Evolutionary conservation across 139 green algal species (phyloP), one percentile per base, ranked within the genome.

Genomic region (Picochlorum sp.): DNA sequence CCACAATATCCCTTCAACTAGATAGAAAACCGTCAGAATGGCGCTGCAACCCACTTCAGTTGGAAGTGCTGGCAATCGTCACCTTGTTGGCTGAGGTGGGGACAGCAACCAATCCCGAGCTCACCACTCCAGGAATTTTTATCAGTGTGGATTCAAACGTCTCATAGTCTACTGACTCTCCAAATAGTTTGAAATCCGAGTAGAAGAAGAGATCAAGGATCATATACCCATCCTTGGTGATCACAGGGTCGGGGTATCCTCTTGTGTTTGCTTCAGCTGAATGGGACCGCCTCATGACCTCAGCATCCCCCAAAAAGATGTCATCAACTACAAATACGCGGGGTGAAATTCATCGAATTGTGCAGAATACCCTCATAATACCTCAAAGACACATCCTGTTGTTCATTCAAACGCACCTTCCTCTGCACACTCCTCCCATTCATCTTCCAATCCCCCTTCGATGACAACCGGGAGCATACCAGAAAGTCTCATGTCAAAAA

Each of bases 231-330:
- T 78, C 71, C 4, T 55, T 23, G 6, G 45, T 71, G 3, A 73
- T 49, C 10, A 78, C 76, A 3, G 78, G 78, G 23, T 15, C 37
- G 30, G 72, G 45, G 1, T 66, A 57, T 24, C 70, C 78, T 7
- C 78, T 67, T 1, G 78, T 76, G 21, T 69, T 63, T 10, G 57
- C 62, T 20, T 67, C 52, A 32, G 56, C 61, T 28, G 63, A 41
- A 0, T 10, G 10, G 7, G 28, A 30, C 50, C 44, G 73, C n/a
- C 77, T 82, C 83, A 85, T 91, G 24, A 95, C 71, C 65, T 95
- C 87, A 6, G 88, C 88, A 56, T 95, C 86, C 0, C 81, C 84
- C 9, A 95, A 60, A 57, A 95, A 93, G 4, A 87, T 79, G 57
- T 90, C 80, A 59, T 95, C 87, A 45, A 95, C 34, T 41, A 11